phyloP scores from a whole-genome alignment of 2,329 filamentous ascomycete genomes.

The Polytolypa hystricis region DNA sequence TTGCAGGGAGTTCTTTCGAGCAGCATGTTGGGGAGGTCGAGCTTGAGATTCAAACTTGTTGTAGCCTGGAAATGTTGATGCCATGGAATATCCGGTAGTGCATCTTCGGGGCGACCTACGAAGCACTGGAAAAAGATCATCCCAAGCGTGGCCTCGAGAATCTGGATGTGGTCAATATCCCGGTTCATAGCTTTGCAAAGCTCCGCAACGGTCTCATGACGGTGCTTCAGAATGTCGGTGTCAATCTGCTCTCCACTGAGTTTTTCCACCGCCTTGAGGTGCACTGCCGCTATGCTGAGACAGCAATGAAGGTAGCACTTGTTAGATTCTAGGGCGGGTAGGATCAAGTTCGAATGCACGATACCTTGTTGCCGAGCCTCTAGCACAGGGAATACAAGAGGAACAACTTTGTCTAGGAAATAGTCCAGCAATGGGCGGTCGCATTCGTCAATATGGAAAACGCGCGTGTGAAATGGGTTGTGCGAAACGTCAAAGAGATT shows the following conservation, averaged over 20 bases:
- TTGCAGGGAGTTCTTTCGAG: constrained; percentile 49
- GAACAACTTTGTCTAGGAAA: constrained; percentile 79
- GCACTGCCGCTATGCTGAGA: constrained; percentile 82
- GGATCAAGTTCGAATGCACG: constrained; percentile 67
- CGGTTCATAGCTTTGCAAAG: constrained; percentile 69
- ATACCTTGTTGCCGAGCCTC: constrained; percentile 82
- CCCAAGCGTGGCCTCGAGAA: constrained; percentile 79
- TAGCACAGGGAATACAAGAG: constrained; percentile 81
- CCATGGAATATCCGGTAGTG: constrained; percentile 86
- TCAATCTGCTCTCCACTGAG: constrained; percentile 64
- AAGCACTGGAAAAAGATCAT: constrained; percentile 93
- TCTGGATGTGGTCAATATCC: constrained; percentile 72
- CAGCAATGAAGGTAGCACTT: constrained; percentile 93
- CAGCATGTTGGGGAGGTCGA: constrained; percentile 63
- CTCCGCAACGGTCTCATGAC: constrained; percentile 70
- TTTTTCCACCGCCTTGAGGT: constrained; percentile 65
- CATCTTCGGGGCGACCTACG: constrained; percentile 75
- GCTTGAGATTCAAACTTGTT: constrained; percentile 70
- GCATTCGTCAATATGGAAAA: constrained; percentile 68
- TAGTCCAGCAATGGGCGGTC: constrained; percentile 82
- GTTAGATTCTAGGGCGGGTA: constrained; percentile 82
- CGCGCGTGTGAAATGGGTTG: constrained; percentile 36
- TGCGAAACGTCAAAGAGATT: constrained; percentile 78
- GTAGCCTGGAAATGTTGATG: constrained; percentile 93
- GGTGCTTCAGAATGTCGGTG: constrained; percentile 80